Evolutionary conservation across 2,329 filamentous ascomycete species (phyloP).

Genomic region (Rhexocercosporidium sp.): DNA sequence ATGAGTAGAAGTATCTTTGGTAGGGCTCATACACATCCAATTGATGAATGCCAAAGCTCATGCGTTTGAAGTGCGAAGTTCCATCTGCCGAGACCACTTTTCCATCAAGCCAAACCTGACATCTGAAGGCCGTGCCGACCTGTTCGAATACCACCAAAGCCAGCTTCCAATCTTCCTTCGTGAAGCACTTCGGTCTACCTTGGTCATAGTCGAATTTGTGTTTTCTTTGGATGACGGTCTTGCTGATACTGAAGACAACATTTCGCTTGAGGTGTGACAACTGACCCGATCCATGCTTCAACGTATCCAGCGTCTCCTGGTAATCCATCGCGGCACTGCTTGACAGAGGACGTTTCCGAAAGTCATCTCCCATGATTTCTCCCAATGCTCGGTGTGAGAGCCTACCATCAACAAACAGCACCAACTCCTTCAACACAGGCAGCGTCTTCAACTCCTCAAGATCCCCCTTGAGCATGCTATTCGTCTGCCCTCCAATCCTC

Average conservation of each 20-base stretch:
- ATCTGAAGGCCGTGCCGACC: neutral
- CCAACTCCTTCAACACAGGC: no score
- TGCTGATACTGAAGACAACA: neutral
- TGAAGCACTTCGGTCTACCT: neutral
- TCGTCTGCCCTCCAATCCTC: no score
- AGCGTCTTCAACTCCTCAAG: no score
- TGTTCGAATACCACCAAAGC: neutral
- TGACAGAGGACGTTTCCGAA: no score
- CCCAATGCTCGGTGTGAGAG: no score
- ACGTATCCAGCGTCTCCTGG: neutral
- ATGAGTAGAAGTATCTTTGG: neutral
- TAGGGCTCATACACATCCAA: neutral
- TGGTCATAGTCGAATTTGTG: no score
- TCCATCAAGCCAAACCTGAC: neutral
- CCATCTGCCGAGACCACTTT: neutral
- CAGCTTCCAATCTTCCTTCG: neutral
- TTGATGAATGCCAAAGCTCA: neutral
- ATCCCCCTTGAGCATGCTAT: no score
- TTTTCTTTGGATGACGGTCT: no score
- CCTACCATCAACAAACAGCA: no score
- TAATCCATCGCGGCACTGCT: neutral
- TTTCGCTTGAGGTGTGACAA: neutral
- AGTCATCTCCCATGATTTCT: no score
- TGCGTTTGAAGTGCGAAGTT: neutral
- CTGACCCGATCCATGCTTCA: neutral